phyloP scores from a whole-genome alignment of 768 basidiomycete genomes.

The Leccinum fibrillosum region DNA sequence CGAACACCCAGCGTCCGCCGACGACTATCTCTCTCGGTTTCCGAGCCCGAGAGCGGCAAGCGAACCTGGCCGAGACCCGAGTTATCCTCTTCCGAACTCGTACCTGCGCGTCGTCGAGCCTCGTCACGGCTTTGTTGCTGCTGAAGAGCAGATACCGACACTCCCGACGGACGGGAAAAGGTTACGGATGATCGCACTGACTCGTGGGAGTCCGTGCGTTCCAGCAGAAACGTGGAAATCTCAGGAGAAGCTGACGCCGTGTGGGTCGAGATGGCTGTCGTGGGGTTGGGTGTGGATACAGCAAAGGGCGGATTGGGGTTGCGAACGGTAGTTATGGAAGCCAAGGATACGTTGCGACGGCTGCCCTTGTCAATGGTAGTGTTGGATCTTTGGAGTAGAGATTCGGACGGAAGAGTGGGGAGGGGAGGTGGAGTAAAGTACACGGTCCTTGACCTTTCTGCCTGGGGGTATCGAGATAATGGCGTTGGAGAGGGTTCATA shows the following conservation, averaged over 20 bases:
- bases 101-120: constrained; percentile 34
- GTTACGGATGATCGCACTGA: constrained; percentile 49
- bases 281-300: constrained; percentile 52
- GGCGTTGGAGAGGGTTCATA: constrained; percentile 50
- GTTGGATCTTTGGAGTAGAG: constrained; percentile 29
- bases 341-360: constrained; percentile 43
- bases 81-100: constrained; percentile 24
- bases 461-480: constrained; percentile 30
- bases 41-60: constrained; percentile 40
- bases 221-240: constrained; percentile 29
- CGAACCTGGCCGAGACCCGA: constrained; percentile 23
- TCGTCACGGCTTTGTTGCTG: constrained; percentile 44
- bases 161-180: constrained; percentile 61
- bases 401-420: constrained; percentile 59
- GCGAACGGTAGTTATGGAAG: constrained; percentile 46
- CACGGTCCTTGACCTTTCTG: constrained; percentile 45
- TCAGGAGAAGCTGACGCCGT: constrained; percentile 53
- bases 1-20: constrained; percentile 37
- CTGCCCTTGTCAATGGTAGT: constrained; percentile 23
- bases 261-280: constrained; percentile 64
- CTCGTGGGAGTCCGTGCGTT: constrained; percentile 47
- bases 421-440: constrained; percentile 58
- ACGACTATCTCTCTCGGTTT: constrained; percentile 48
- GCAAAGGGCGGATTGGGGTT: constrained; percentile 42
- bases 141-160: constrained; percentile 54